Percentiles rank a stretch among this genome's conserved stretches.
Conservation (phyloP, 225 moss, liverwort and hornwort species). For the Polytrichum commune region DNA sequence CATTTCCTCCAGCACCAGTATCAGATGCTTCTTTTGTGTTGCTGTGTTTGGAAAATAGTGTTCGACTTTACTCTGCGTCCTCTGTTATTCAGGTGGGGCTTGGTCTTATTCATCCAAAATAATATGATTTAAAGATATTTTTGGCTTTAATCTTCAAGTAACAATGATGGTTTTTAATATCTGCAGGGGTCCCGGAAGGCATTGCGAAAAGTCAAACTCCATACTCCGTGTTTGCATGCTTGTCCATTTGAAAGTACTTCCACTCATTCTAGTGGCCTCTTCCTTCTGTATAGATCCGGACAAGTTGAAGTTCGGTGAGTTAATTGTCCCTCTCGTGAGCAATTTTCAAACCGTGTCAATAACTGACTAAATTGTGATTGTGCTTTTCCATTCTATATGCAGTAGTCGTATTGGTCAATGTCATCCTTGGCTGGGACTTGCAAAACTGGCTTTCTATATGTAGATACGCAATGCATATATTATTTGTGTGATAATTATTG, state of each 20-base stretch:
- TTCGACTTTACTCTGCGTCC: slow-evolving; percentile 50
- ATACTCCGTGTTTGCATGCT: slow-evolving; percentile 41
- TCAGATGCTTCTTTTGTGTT: slow-evolving; percentile 47
- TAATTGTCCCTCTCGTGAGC: background rate
- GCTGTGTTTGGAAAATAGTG: slow-evolving; percentile 48
- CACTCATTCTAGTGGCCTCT: slow-evolving; percentile 33
- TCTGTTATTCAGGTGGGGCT: slow-evolving; percentile 15
- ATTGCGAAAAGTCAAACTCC: slow-evolving; percentile 41
- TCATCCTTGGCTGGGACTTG: no score
- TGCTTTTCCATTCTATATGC: no score
- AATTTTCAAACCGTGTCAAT: no score
- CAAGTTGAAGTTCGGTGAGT: slow-evolving; percentile 49
- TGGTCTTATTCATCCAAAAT: background rate
- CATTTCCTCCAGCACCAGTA: slow-evolving; percentile 12
- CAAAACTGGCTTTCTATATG: no score
- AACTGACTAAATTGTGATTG: no score
- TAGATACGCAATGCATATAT: no score
- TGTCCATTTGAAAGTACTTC: slow-evolving; percentile 26
- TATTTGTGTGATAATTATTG: no score
- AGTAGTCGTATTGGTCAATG: no score
- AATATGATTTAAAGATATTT: no score
- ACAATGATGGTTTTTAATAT: no score
- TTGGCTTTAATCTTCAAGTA: no score
- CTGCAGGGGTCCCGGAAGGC: slow-evolving; percentile 33
- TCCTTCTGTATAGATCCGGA: slow-evolving; percentile 44